Percentiles rank a stretch among this genome's conserved stretches.
phyloP scores from a whole-genome alignment of 148 eudicot species.

The Linanthus parryae region DNA sequence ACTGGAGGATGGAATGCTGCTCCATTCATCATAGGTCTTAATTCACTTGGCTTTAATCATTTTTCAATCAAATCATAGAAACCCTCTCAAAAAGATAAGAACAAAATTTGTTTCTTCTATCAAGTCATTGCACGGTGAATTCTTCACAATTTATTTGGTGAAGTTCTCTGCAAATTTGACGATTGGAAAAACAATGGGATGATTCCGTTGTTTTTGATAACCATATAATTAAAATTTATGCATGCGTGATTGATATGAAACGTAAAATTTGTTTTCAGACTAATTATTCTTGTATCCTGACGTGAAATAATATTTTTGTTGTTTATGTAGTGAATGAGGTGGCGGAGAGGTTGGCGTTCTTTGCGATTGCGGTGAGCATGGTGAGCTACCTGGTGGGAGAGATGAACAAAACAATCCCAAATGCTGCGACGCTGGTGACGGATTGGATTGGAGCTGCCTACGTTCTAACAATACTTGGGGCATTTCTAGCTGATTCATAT shows the following conservation, averaged over 20 bases:
- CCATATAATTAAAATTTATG: no score
- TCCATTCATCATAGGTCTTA: constrained; percentile 28
- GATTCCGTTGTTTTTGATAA: no score
- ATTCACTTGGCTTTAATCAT: not conserved
- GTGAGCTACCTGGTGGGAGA: constrained; percentile 33
- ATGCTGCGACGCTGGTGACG: constrained; percentile 38
- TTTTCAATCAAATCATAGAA: not conserved
- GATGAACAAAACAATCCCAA: constrained; percentile 40
- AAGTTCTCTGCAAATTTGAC: no score
- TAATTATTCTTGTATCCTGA: no score
- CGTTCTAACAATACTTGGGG: constrained; percentile 38
- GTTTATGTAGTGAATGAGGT: constrained; percentile 42
- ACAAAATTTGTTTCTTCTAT: not conserved
- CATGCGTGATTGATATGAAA: no score
- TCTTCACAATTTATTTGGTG: no score
- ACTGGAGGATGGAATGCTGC: constrained; percentile 36
- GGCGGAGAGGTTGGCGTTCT: constrained; percentile 55
- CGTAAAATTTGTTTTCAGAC: no score
- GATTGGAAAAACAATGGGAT: no score
- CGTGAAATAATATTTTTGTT: no score
- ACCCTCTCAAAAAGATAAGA: not conserved
- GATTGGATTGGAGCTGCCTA: constrained; percentile 53
- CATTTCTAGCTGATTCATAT: constrained; percentile 48
- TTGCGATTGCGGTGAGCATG: constrained; percentile 42
- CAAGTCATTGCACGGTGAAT: no score